These are phyloP conservation scores for Plasmopara viticola DNA, from an alignment of 352 stramenopile genomes.

Conservation along the genomic window DNA sequence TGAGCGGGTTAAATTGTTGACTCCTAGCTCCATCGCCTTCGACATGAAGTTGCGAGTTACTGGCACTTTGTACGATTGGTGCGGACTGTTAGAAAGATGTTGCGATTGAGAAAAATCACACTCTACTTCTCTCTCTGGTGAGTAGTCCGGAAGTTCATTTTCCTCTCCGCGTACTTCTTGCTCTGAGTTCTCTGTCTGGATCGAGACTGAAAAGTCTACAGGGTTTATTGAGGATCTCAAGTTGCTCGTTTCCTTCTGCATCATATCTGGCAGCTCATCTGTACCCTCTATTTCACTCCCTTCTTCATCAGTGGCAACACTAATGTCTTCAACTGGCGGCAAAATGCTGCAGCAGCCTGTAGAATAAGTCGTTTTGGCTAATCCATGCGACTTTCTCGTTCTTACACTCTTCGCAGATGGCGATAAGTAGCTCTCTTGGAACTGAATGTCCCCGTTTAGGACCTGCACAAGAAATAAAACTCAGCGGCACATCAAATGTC, in stretches of 20 bases:
- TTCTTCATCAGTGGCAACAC: conserved; percentile 2
- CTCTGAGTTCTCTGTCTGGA: conserved; percentile 23
- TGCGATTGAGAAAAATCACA: conserved; percentile 1
- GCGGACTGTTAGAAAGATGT: neutral
- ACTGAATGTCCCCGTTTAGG: conserved; percentile 46
- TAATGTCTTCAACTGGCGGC: neutral
- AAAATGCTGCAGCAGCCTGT: neutral
- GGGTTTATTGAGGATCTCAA: neutral
- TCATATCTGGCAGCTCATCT: conserved; percentile 48
- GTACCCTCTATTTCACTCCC: conserved; percentile 31
- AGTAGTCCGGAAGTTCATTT: conserved; percentile 2
- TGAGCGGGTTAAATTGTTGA: conserved; percentile 18
- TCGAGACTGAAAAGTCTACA: conserved; percentile 8
- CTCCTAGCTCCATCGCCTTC: conserved; percentile 9
- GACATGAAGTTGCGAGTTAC: conserved; percentile 10
- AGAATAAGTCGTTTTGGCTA: neutral
- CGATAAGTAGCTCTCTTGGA: conserved; percentile 50
- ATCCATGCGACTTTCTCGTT: neutral
- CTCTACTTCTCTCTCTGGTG: conserved; percentile 5
- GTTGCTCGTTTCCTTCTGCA: conserved; percentile 28
- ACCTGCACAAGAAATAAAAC: conserved; percentile 28
- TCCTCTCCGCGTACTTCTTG: conserved; percentile 4
- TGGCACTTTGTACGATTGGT: conserved; percentile 4
- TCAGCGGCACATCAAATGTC: neutral
- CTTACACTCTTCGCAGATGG: conserved; percentile 11